Conservation (phyloP, 2,329 filamentous ascomycete genomes). For the Nemania bipapillata region DNA sequence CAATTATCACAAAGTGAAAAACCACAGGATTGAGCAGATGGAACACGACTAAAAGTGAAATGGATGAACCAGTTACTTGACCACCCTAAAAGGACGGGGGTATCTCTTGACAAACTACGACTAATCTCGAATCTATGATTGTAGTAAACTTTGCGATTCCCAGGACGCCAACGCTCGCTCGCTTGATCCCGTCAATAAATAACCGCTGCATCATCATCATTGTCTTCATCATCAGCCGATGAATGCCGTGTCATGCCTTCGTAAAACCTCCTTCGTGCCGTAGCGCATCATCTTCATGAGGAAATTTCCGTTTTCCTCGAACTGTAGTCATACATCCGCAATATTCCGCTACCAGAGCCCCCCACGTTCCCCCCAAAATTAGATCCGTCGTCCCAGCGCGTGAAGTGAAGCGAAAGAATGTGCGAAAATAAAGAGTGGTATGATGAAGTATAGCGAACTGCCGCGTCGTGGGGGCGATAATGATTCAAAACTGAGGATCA, state of each 20-base stretch:
- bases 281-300: neutral
- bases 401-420: slow-evolving; percentile 12
- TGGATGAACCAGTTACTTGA: slow-evolving; percentile 10
- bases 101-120: slow-evolving; percentile 27
- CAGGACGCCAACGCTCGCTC: slow-evolving; percentile 20
- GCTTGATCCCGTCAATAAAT: slow-evolving; percentile 2
- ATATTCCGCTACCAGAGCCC: slow-evolving; percentile 33
- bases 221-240: slow-evolving; percentile 19
- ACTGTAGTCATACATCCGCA: neutral
- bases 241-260: slow-evolving; percentile 26
- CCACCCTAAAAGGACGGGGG: slow-evolving; percentile 11
- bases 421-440: slow-evolving; percentile 1
- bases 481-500: neutral
- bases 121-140: slow-evolving; percentile 14
- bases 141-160: slow-evolving; percentile 10
- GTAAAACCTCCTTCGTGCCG: slow-evolving; percentile 12
- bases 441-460: neutral
- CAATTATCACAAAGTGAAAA: neutral
- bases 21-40: neutral
- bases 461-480: neutral
- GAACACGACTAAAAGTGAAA: neutral
- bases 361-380: slow-evolving; percentile 9
- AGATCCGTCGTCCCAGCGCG: slow-evolving; percentile 30
- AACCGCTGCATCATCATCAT: slow-evolving; percentile 18
- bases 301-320: neutral